phyloP scores from a whole-genome alignment of 2,329 filamentous ascomycete genomes.

The Ophiosphaerella korrae region DNA sequence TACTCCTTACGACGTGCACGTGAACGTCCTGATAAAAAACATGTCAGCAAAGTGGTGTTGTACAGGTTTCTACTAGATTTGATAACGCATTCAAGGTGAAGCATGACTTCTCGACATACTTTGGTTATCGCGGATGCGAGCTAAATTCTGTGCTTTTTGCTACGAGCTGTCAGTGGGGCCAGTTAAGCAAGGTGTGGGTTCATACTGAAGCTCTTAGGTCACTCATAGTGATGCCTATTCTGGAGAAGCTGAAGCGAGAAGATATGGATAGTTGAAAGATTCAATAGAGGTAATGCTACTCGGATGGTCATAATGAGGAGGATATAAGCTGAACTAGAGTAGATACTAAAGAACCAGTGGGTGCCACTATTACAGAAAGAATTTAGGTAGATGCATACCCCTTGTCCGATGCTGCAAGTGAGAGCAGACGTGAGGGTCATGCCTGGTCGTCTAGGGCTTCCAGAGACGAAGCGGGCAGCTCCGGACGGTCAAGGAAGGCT shows the following conservation, averaged over 20 bases:
- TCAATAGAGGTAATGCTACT: conserved; percentile 19
- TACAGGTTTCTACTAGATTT: too few relatives aligned
- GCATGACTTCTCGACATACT: conserved; percentile 31
- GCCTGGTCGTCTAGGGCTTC: conserved; percentile 8
- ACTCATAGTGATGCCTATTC: conserved; percentile 31
- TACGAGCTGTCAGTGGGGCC: conserved; percentile 10
- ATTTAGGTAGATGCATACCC: conserved; percentile 17
- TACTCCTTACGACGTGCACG: conserved; percentile 76
- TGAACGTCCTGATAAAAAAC: conserved; percentile 60
- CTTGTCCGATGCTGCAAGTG: conserved; percentile 23
- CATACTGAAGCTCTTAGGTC: conserved; percentile 31
- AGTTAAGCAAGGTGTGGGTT: background rate
- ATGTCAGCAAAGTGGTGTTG: conserved; percentile 9
- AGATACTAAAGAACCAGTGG: conserved; percentile 31
- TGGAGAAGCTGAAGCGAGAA: conserved; percentile 10
- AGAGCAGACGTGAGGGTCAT: conserved; percentile 17
- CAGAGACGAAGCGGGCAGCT: conserved; percentile 22
- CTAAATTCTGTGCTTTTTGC: conserved; percentile 50
- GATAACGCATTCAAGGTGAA: background rate
- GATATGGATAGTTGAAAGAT: conserved; percentile 8
- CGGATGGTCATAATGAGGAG: conserved; percentile 26
- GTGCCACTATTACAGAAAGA: conserved; percentile 26
- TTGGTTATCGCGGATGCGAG: conserved; percentile 77
- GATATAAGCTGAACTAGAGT: conserved; percentile 25
- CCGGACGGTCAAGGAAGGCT: conserved; percentile 17